Evolutionary conservation across 2,329 filamentous ascomycete species (phyloP), one percentile per base, ranked within the genome.

Genomic region (Beauveria sp.): DNA sequence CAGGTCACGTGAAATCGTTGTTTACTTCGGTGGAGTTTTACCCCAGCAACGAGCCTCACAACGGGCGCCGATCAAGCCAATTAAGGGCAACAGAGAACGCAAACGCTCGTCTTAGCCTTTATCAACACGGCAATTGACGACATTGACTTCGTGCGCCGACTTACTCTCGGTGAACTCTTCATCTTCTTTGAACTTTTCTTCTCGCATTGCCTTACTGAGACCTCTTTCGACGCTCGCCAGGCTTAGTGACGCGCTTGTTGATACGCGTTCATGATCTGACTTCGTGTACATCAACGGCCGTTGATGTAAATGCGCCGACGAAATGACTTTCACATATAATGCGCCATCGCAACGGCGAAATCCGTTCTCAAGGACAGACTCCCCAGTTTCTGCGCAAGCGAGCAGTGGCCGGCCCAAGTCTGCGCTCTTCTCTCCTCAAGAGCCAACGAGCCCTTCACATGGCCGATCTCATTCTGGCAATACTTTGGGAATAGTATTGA

Each of bases 301-400:
- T 70, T 68, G 63, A 70, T 70, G 69, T 63, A 59, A 61, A 65
- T 63, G 44, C 61, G 59, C 48, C 44, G 46, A 61, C 47, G 63
- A 61, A 46, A 76, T 76, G 74, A 68, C 74, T 56, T 75, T 73
- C 63, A 70, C 72, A 62, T 62, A 66, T 64, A 71, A 69, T 62
- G 67, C 67, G 64, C 69, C 71, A 73, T 84, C 87, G 67, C 84
- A 88, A 72, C 90, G 87, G 79, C 87, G 91, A 69, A 89, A 91
- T 76, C 89, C 90, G 18, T 96, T 96, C 72, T 80, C 82, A 63
- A 84, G 91, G 70, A 85, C 85, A 58, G 77, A 81, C 50, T 88
- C 89, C 18, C 81, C 87, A 24, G 89, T 90, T 37, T 83, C 88
- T 47, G 81, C 78, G 55, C 80, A 85, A 41, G 76, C 73, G 53